Evolutionary conservation across 2,329 filamentous ascomycete species (phyloP).

Genomic region (Endothia cerciana): DNA sequence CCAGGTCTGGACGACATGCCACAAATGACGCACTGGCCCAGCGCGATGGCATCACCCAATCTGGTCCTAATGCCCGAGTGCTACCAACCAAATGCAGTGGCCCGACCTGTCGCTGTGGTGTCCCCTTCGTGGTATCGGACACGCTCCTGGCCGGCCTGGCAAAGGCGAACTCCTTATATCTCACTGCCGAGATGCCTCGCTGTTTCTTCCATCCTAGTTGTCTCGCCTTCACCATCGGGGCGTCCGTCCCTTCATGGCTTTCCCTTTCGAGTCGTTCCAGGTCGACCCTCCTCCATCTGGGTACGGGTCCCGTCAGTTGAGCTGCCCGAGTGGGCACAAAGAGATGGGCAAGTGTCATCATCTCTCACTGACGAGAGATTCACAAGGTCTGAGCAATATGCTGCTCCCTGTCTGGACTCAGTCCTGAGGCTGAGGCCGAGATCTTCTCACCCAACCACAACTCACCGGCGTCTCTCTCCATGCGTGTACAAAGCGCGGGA

Average conservation of each 20-base stretch:
- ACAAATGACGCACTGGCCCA: constrained; percentile 15
- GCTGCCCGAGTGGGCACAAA: background rate
- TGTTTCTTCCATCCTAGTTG: background rate
- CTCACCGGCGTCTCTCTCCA: no score
- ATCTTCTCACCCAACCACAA: no score
- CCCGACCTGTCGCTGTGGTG: background rate
- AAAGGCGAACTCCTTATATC: background rate
- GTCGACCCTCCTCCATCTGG: background rate
- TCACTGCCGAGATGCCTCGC: background rate
- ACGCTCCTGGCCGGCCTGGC: background rate
- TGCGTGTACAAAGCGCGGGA: no score
- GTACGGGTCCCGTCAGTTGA: background rate
- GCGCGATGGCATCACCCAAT: constrained; percentile 19
- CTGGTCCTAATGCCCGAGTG: constrained; percentile 9
- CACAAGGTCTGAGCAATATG: constrained; percentile 10
- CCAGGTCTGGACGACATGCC: background rate
- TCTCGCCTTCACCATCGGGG: background rate
- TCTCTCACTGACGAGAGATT: constrained; percentile 28
- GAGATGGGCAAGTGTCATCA: constrained; percentile 29
- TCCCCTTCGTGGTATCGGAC: background rate
- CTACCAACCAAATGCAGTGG: constrained; percentile 23
- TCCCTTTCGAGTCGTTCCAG: background rate
- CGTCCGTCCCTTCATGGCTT: background rate
- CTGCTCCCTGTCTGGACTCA: constrained; percentile 1
- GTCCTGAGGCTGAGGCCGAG: background rate